Evolutionary conservation across 441 rosid genomes (phyloP).

Genomic region (Erysimum pusillum): DNA sequence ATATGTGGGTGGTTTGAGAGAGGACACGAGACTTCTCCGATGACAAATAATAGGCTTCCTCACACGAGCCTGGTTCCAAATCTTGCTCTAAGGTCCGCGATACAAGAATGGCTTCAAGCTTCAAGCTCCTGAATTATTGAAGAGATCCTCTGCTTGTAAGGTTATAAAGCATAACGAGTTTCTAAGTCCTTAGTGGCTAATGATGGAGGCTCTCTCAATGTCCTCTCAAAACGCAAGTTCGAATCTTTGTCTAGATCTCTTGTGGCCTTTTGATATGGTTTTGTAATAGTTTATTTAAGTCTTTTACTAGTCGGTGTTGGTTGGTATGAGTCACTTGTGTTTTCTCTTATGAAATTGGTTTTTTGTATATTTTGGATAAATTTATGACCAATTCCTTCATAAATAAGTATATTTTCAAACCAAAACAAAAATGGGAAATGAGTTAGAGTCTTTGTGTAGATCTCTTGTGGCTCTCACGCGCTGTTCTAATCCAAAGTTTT

Average conservation of each 20-base stretch:
- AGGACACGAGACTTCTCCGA: constrained; percentile 78
- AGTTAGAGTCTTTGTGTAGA: too few species aligned
- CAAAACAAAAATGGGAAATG: neutral
- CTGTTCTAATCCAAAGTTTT: neutral
- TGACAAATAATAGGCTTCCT: constrained; percentile 64
- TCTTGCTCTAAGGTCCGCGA: constrained; percentile 80
- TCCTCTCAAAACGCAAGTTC: neutral
- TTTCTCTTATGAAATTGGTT: too few species aligned
- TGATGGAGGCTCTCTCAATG: neutral
- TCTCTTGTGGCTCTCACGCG: neutral
- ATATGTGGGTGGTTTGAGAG: constrained; percentile 83
- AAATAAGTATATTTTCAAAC: neutral
- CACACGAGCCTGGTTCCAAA: constrained; percentile 76
- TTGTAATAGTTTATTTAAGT: neutral
- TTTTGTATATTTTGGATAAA: too few species aligned
- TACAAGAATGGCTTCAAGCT: constrained; percentile 71
- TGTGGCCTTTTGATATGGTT: constrained; percentile 6
- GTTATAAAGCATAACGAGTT: neutral
- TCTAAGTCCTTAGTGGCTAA: neutral
- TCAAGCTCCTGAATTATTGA: constrained; percentile 14
- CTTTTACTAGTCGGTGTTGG: neutral
- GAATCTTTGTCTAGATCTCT: neutral
- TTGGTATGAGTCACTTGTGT: neutral
- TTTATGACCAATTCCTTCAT: neutral
- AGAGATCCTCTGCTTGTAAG: neutral